Evolutionary conservation across 306 rosid species (phyloP).

Genomic region (Mimosa bimucronata): DNA sequence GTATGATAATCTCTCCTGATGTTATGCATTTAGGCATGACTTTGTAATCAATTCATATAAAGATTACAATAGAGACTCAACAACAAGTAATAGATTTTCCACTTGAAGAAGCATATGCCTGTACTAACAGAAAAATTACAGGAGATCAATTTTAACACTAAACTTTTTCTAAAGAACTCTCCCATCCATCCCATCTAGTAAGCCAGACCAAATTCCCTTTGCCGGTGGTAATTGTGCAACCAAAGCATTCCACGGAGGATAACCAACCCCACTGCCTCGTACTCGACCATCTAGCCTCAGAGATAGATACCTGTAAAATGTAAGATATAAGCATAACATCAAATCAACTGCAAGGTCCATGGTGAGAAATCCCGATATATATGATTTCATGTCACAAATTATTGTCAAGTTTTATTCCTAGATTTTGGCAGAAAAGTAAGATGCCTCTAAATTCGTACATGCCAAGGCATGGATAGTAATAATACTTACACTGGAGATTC

Average conservation of each 20-base stretch:
- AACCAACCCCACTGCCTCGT: constrained; percentile 91
- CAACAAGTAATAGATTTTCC: constrained; percentile 15
- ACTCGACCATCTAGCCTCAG: constrained; percentile 94
- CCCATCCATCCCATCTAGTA: constrained; percentile 92
- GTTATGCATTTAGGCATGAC: constrained; percentile 17
- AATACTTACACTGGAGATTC: constrained; percentile 91
- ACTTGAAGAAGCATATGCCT: background rate
- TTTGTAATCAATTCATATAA: background rate
- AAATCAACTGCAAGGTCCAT: constrained; percentile 16
- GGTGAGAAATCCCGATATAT: background rate
- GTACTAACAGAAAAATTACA: background rate
- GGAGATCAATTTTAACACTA: constrained; percentile 32
- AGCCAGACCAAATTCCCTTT: constrained; percentile 96
- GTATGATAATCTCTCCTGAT: background rate
- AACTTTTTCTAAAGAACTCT: constrained; percentile 64
- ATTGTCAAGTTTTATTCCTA: constrained; percentile 5
- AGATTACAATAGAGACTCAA: constrained; percentile 7
- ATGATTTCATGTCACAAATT: background rate
- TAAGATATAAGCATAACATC: background rate
- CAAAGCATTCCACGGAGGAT: constrained; percentile 98
- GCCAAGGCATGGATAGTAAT: constrained; percentile 26
- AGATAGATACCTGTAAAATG: constrained; percentile 72
- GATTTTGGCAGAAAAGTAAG: background rate
- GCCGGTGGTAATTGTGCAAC: constrained; percentile 88
- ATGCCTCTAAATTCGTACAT: constrained; percentile 1